Evolutionary conservation across 2,329 filamentous ascomycete species (phyloP).

Genomic region (Penicillium sp.): DNA sequence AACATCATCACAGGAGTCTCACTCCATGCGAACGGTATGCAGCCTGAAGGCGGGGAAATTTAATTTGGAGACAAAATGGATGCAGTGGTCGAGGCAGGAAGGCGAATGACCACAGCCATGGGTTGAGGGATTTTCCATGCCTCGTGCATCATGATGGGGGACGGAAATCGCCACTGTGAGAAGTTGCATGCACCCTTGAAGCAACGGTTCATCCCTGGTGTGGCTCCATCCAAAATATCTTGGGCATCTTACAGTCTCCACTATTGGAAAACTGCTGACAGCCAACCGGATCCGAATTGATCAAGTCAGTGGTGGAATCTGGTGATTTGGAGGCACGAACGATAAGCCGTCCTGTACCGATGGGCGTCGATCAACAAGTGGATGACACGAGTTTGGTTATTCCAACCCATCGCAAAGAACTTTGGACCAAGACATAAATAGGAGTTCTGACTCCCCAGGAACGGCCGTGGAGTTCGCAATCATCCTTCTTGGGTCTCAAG

Average conservation of each 20-base stretch:
- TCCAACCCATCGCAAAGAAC: conserved; percentile 23
- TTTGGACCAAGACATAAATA: conserved; percentile 40
- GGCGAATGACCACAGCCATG: conserved; percentile 18
- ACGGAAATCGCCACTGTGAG: conserved; percentile 34
- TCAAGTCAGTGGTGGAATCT: conserved; percentile 25
- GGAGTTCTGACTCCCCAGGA: conserved; percentile 25
- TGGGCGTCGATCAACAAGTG: conserved; percentile 30
- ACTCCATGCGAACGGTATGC: conserved; percentile 28
- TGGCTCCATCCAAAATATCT: conserved; percentile 28
- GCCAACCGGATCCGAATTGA: conserved; percentile 31
- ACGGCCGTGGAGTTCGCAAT: conserved; percentile 23
- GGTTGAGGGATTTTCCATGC: conserved; percentile 36
- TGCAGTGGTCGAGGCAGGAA: conserved; percentile 27
- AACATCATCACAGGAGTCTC: conserved; percentile 22
- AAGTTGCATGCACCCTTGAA: conserved; percentile 36
- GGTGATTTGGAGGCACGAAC: conserved; percentile 28
- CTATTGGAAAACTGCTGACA: conserved; percentile 27
- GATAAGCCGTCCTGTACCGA: conserved; percentile 32
- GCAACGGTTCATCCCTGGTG: conserved; percentile 31
- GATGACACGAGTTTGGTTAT: conserved; percentile 21
- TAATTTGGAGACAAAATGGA: conserved; percentile 24
- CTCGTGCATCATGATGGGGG: conserved; percentile 27
- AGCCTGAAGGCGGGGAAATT: conserved; percentile 29
- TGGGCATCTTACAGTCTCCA: conserved; percentile 35
- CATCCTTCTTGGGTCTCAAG: conserved; percentile 30